Percentiles rank a stretch among this genome's conserved stretches.
phyloP scores from a whole-genome alignment of 768 basidiomycete genomes.

The Hygrophorus russula region DNA sequence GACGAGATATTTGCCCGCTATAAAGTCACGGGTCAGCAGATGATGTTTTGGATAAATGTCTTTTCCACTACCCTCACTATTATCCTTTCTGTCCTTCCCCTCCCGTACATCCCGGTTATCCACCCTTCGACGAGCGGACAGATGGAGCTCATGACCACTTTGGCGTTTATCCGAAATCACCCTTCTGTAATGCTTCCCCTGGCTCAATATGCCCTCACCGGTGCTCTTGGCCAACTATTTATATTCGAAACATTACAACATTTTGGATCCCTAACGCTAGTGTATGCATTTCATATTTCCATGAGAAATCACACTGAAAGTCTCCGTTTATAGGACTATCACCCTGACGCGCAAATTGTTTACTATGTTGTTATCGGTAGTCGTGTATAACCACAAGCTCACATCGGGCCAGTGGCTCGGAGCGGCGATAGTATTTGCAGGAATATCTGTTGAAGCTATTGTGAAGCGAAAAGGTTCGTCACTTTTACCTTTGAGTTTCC shows the following conservation, averaged over 20 bases:
- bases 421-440: constrained; percentile 87
- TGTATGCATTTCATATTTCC: constrained; percentile 37
- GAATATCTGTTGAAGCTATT: constrained; percentile 87
- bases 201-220: constrained; percentile 77
- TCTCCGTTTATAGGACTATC: constrained; percentile 51
- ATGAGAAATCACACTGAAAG: constrained; percentile 3
- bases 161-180: constrained; percentile 68
- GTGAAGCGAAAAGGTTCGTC: constrained; percentile 75
- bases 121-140: constrained; percentile 52
- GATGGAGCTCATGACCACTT: constrained; percentile 55
- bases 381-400: constrained; percentile 83
- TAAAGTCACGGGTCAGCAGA: constrained; percentile 79
- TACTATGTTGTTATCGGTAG: constrained; percentile 93
- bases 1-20: constrained; percentile 87
- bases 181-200: constrained; percentile 67
- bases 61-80: constrained; percentile 71
- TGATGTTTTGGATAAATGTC: constrained; percentile 98
- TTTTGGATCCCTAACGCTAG: constrained; percentile 82
- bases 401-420: constrained; percentile 86
- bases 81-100: constrained; percentile 58
- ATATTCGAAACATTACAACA: constrained; percentile 94
- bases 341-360: constrained; percentile 95
- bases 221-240: constrained; percentile 92
- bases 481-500: constrained; percentile 7
- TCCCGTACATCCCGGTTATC: constrained; percentile 75